Conservation (phyloP, 495 filamentous ascomycete genomes). For the Bathelium albidoporum region DNA sequence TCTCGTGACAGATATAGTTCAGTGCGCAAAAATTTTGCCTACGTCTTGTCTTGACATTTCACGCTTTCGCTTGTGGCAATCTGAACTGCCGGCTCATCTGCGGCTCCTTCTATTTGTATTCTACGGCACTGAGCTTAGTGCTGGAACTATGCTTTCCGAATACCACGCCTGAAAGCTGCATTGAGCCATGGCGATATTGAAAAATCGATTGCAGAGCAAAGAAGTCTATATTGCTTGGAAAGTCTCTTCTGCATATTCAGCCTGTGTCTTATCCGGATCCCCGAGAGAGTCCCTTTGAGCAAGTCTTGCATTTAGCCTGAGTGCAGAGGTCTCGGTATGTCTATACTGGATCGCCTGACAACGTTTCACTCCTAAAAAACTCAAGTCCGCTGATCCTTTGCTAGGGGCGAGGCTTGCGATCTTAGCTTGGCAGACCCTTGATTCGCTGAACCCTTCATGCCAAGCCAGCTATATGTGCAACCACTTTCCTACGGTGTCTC, state of each 20-base stretch:
- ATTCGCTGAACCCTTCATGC: neutral
- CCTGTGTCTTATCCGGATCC: neutral
- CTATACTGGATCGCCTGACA: constrained; percentile 1
- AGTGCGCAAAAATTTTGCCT: no score
- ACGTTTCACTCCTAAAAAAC: neutral
- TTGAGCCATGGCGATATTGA: neutral
- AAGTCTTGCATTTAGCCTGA: neutral
- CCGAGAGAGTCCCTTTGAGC: neutral
- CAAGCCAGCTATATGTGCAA: neutral
- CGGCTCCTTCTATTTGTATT: no score
- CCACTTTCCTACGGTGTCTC: neutral
- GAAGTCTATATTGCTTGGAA: neutral
- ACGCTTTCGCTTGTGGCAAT: no score
- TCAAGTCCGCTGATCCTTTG: neutral
- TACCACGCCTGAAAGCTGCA: neutral
- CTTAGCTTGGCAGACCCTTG: constrained; percentile 1
- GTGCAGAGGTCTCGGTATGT: neutral
- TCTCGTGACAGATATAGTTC: no score
- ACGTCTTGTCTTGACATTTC: no score
- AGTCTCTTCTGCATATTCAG: neutral
- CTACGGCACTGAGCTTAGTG: neutral
- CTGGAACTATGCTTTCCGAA: neutral
- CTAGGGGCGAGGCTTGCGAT: neutral
- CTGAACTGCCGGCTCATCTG: neutral
- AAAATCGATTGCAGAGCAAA: neutral